Evolutionary conservation across 331 rosid genomes (phyloP).

Genomic region (Cydonia oblonga): DNA sequence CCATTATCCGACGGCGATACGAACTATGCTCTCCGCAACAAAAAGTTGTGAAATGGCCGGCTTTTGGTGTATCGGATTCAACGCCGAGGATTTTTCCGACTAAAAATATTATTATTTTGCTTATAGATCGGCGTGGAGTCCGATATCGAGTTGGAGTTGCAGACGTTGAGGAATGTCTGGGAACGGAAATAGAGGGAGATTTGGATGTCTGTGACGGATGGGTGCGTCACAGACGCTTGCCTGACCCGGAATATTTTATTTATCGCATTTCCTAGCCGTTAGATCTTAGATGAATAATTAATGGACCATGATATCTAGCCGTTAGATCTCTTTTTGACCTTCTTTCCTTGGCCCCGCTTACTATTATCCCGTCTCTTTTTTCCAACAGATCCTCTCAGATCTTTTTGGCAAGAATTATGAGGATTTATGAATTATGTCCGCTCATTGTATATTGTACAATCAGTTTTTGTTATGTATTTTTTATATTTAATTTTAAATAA

Average conservation of each 20-base stretch:
- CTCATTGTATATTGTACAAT: no score
- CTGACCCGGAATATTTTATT: neutral
- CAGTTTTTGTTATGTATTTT: no score
- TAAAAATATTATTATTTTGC: neutral
- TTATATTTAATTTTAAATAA: no score
- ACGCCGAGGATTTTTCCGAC: neutral
- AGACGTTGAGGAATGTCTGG: neutral
- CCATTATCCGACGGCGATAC: slow-evolving; percentile 19
- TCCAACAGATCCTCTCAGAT: no score
- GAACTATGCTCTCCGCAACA: neutral
- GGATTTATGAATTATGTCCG: no score
- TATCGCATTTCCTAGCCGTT: no score
- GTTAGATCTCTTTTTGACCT: neutral
- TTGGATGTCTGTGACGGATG: neutral
- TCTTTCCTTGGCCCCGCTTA: neutral
- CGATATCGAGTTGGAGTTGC: neutral
- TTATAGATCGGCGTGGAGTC: neutral
- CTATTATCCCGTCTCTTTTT: no score
- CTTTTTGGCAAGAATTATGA: no score
- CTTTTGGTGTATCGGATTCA: neutral
- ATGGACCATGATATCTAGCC: no score
- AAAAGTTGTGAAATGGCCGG: neutral
- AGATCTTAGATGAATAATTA: no score
- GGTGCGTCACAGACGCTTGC: neutral
- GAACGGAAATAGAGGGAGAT: neutral